Conservation (phyloP, 345 rosid genomes). For the Sisymbrium irio region DNA sequence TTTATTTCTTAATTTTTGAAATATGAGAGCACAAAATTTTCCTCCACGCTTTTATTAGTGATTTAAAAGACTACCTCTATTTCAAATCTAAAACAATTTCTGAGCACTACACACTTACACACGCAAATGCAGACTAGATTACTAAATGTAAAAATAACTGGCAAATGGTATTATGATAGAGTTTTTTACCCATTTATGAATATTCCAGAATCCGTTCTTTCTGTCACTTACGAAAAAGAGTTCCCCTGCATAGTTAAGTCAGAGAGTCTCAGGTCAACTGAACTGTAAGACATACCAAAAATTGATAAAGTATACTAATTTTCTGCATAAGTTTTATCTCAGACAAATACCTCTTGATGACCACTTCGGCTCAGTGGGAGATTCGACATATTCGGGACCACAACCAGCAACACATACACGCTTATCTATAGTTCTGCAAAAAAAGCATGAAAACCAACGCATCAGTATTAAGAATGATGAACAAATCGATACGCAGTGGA, state of each 20-base stretch:
- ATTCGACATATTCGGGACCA: constrained; percentile 69
- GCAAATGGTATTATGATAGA: background rate
- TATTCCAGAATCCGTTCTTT: constrained; percentile 86
- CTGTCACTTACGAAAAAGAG: constrained; percentile 79
- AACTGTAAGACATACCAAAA: background rate
- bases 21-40: background rate
- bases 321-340: background rate
- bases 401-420: constrained; percentile 77
- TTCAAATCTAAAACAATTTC: constrained; percentile 2
- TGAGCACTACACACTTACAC: background rate
- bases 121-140: background rate
- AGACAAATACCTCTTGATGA: constrained; percentile 64
- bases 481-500: background rate
- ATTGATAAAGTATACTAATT: background rate
- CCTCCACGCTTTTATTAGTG: background rate
- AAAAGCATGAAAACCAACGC: background rate
- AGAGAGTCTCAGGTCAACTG: constrained; percentile 8
- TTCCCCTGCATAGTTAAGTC: constrained; percentile 61
- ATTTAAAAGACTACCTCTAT: too few species aligned
- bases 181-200: constrained; percentile 79
- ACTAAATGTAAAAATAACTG: constrained; percentile 2
- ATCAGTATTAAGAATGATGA: background rate
- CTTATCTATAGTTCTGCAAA: constrained; percentile 57
- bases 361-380: constrained; percentile 96
- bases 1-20: background rate